phyloP scores from a whole-genome alignment of 495 filamentous ascomycete species.

The Talaromyces thailandensis region DNA sequence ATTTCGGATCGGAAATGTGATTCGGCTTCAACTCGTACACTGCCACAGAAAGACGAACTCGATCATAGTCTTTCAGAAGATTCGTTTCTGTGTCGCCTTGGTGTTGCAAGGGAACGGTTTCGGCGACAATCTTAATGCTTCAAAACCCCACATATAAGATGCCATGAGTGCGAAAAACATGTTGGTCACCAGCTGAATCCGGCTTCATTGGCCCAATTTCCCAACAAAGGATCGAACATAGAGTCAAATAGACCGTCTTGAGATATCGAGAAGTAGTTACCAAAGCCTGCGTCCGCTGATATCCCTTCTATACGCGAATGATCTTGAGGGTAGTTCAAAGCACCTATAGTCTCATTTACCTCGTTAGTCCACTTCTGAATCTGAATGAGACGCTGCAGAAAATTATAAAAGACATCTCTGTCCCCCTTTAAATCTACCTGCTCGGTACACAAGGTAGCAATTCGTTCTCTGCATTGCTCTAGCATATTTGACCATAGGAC shows the following conservation, averaged over 20 bases:
- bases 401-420: slow-evolving; percentile 12
- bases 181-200: not conserved
- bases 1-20: not conserved
- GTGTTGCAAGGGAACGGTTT: not conserved
- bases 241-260: not conserved
- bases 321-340: not conserved
- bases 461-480: slow-evolving; percentile 7
- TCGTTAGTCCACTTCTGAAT: slow-evolving; percentile 6
- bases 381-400: slow-evolving; percentile 8
- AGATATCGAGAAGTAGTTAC: not conserved
- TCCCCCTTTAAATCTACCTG: slow-evolving; percentile 11
- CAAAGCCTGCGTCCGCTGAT: not conserved
- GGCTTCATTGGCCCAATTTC: not conserved
- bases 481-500: slow-evolving; percentile 8
- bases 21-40: not conserved
- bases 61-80: not conserved
- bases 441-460: slow-evolving; percentile 11
- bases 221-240: not conserved
- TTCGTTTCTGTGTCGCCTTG: not conserved
- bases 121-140: not conserved
- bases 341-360: not conserved
- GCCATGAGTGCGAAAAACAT: not conserved
- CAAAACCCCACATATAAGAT: not conserved
- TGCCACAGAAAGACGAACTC: not conserved
- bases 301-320: not conserved